These are phyloP conservation scores for Pseudogymnoascus sp. DNA, from an alignment of 2,329 filamentous ascomycete genomes.

Conservation along the genomic window DNA sequence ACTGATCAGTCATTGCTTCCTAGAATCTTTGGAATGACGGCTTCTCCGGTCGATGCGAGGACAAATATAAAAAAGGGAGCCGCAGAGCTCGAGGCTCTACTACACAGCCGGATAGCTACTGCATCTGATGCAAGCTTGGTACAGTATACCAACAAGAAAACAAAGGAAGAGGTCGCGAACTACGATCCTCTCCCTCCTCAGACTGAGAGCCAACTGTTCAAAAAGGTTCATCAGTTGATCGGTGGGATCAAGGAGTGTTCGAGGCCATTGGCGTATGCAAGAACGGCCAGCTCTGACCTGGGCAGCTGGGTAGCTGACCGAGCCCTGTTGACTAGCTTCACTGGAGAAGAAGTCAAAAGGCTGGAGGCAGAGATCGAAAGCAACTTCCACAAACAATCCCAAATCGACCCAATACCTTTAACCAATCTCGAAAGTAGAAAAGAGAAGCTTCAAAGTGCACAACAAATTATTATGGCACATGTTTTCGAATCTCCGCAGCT, in stretches of 20 bases:
- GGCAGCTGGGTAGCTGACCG: constrained; percentile 80
- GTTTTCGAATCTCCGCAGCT: constrained; percentile 33
- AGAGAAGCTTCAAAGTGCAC: constrained; percentile 49
- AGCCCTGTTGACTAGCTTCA: constrained; percentile 65
- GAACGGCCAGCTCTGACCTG: constrained; percentile 53
- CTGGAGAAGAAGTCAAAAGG: constrained; percentile 51
- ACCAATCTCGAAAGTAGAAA: constrained; percentile 45
- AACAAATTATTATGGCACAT: constrained; percentile 45
- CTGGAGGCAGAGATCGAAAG: constrained; percentile 48
- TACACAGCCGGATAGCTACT: constrained; percentile 80
- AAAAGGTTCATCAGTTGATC: constrained; percentile 23
- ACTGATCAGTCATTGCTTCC: constrained; percentile 45
- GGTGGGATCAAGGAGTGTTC: constrained; percentile 23
- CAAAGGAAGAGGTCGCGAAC: constrained; percentile 50
- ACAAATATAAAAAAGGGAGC: constrained; percentile 64
- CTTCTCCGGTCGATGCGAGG: constrained; percentile 83
- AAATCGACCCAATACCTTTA: constrained; percentile 15
- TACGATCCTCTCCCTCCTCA: constrained; percentile 39
- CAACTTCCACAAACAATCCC: constrained; percentile 26
- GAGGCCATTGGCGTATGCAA: constrained; percentile 41
- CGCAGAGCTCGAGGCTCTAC: constrained; percentile 61
- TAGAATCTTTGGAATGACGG: constrained; percentile 91
- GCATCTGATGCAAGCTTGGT: constrained; percentile 49
- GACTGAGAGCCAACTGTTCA: constrained; percentile 58
- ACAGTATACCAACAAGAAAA: constrained; percentile 48